A percentile compares a stretch with the other conserved stretches of the same genome.
These are phyloP conservation scores for Vaccinium corymbosum DNA, from an alignment of 148 eudicot genomes.

Conservation along the genomic window DNA sequence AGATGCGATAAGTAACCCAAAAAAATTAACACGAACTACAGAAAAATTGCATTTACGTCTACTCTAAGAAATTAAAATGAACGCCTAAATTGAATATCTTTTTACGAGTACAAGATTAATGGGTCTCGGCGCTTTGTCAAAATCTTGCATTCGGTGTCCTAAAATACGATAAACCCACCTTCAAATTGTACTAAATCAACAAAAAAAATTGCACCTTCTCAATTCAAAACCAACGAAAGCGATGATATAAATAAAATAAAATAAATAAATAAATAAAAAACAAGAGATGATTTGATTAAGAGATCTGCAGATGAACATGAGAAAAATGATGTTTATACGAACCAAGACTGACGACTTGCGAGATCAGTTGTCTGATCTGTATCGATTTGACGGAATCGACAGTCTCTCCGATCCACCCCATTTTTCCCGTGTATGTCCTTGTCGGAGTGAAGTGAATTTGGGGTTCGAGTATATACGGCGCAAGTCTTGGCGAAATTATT, in stretches of 20 bases:
- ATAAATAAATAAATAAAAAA: neutral
- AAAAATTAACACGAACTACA: too few species aligned
- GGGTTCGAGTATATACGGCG: too few species aligned
- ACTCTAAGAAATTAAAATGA: too few species aligned
- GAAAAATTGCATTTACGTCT: too few species aligned
- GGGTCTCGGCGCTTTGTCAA: neutral
- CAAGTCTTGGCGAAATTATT: too few species aligned
- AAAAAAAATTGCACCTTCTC: neutral
- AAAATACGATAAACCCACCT: neutral
- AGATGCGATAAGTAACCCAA: too few species aligned
- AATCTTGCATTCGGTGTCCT: neutral
- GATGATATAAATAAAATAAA: neutral
- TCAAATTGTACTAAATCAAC: neutral
- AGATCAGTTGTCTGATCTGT: constrained; percentile 48
- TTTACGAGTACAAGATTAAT: too few species aligned
- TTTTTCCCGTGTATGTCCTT: neutral
- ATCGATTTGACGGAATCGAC: constrained; percentile 54
- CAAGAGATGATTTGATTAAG: neutral
- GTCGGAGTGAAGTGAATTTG: neutral
- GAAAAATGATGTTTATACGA: neutral
- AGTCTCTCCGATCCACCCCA: constrained; percentile 62
- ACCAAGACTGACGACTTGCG: constrained; percentile 39
- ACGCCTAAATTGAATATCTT: too few species aligned
- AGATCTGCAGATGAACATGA: neutral
- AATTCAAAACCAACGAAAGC: neutral